A percentile compares a stretch with the other conserved stretches of the same genome.
Conservation (phyloP, 768 basidiomycete genomes). For the Boletellus ananas region DNA sequence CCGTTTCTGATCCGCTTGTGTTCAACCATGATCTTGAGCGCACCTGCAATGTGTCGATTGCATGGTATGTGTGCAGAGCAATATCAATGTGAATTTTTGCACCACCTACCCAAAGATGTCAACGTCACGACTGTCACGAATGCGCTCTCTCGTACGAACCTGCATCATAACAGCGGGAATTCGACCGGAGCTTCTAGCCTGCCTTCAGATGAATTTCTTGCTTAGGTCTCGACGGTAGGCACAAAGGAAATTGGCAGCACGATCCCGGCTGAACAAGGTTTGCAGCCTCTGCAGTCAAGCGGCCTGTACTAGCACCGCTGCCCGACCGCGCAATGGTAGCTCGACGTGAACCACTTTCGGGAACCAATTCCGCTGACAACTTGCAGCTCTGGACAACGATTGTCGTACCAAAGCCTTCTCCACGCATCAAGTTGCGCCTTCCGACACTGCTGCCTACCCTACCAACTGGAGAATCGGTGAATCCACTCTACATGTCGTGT, state of each 20-base stretch:
- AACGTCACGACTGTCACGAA: slow-evolving; percentile 69
- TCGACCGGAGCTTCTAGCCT: slow-evolving; percentile 33
- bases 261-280: slow-evolving; percentile 92
- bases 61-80: slow-evolving; percentile 96
- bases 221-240: slow-evolving; percentile 51
- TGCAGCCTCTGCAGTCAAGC: slow-evolving; percentile 87
- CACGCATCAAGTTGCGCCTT: slow-evolving; percentile 78
- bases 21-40: slow-evolving; percentile 90
- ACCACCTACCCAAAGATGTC: slow-evolving; percentile 83
- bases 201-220: slow-evolving; percentile 66
- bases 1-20: slow-evolving; percentile 12
- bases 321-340: slow-evolving; percentile 42
- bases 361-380: slow-evolving; percentile 48
- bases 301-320: slow-evolving; percentile 35
- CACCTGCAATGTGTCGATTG: slow-evolving; percentile 89
- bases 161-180: slow-evolving; percentile 42
- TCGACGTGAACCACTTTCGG: slow-evolving; percentile 56
- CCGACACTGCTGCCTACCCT: slow-evolving; percentile 86
- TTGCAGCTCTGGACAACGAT: slow-evolving; percentile 64
- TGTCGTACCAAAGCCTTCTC: slow-evolving; percentile 77
- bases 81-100: slow-evolving; percentile 93
- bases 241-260: slow-evolving; percentile 44
- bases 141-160: slow-evolving; percentile 62
- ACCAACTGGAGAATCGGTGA: slow-evolving; percentile 77
- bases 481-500: slow-evolving; percentile 82